Evolutionary conservation across 495 filamentous ascomycete genomes (phyloP).

Genomic region (Penicillium cataractarum): DNA sequence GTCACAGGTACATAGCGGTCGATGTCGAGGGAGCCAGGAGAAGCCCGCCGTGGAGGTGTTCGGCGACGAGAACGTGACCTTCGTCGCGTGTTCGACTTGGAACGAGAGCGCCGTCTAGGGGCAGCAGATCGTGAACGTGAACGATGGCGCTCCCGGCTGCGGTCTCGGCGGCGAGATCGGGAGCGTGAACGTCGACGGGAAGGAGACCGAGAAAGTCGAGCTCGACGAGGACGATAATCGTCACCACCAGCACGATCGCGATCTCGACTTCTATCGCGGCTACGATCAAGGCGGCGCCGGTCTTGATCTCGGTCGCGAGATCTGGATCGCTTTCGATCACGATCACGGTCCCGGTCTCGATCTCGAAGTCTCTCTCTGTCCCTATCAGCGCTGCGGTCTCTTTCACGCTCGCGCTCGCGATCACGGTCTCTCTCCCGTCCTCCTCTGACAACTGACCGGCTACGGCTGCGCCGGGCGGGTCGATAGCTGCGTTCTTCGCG

Average conservation of each 20-base stretch:
- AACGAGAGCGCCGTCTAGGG: slow-evolving; percentile 31
- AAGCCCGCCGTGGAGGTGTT: slow-evolving; percentile 28
- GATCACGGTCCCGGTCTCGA: slow-evolving; percentile 17
- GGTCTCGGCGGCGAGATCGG: slow-evolving; percentile 22
- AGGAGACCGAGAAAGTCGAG: slow-evolving; percentile 29
- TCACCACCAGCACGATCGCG: slow-evolving; percentile 31
- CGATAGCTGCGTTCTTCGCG: slow-evolving; percentile 44
- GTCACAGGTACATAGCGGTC: slow-evolving; percentile 55
- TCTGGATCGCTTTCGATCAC: slow-evolving; percentile 40
- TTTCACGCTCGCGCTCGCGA: slow-evolving; percentile 33
- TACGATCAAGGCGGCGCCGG: slow-evolving; percentile 32
- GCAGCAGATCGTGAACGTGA: slow-evolving; percentile 20
- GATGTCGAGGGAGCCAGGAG: slow-evolving; percentile 45
- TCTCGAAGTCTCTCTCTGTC: slow-evolving; percentile 39
- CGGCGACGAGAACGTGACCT: slow-evolving; percentile 37
- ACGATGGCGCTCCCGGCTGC: slow-evolving; percentile 24
- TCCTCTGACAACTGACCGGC: slow-evolving; percentile 35
- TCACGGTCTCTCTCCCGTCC: slow-evolving; percentile 32
- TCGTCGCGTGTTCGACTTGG: slow-evolving; percentile 29
- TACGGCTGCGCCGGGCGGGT: slow-evolving; percentile 43
- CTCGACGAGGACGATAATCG: slow-evolving; percentile 32
- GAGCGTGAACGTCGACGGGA: slow-evolving; percentile 26
- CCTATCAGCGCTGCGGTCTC: slow-evolving; percentile 38
- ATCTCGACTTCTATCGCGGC: slow-evolving; percentile 32
- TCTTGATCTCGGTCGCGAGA: slow-evolving; percentile 34